phyloP scores from a whole-genome alignment of 371 early-diverging fungal genomes.

The Nematocida parisii region DNA sequence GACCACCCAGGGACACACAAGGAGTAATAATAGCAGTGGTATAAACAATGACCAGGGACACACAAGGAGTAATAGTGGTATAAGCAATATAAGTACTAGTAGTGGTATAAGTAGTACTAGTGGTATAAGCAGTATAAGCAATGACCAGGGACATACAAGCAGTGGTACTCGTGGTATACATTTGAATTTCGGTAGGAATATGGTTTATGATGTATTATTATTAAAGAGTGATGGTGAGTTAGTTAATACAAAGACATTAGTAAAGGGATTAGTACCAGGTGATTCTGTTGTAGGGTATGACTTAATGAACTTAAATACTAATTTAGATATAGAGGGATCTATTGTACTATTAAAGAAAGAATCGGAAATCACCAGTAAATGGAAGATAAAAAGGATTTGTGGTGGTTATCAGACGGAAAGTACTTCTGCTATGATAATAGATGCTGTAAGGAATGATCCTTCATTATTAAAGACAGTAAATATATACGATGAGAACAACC shows the following conservation, averaged over 20 bases:
- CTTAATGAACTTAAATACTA: constrained; percentile 31
- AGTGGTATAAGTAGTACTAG: too few relatives aligned
- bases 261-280: constrained; percentile 13
- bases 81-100: too few relatives aligned
- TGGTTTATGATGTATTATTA: not conserved
- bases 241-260: constrained; percentile 18
- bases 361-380: not conserved
- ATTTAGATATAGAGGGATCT: constrained; percentile 4
- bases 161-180: not conserved
- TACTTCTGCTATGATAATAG: not conserved
- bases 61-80: too few relatives aligned
- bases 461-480: constrained; percentile 7
- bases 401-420: not conserved
- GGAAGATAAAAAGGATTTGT: constrained; percentile 29
- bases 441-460: constrained; percentile 6
- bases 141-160: too few relatives aligned
- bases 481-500: constrained; percentile 32
- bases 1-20: not conserved
- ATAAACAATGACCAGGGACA: too few relatives aligned
- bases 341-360: constrained; percentile 31
- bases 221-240: constrained; percentile 31
- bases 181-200: constrained; percentile 38
- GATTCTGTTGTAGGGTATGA: constrained; percentile 30
- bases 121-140: too few relatives aligned
- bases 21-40: too few relatives aligned